Base-by-base conservation (phyloP, 768 basidiomycete species). In the Fomitopsis serialis region DNA sequence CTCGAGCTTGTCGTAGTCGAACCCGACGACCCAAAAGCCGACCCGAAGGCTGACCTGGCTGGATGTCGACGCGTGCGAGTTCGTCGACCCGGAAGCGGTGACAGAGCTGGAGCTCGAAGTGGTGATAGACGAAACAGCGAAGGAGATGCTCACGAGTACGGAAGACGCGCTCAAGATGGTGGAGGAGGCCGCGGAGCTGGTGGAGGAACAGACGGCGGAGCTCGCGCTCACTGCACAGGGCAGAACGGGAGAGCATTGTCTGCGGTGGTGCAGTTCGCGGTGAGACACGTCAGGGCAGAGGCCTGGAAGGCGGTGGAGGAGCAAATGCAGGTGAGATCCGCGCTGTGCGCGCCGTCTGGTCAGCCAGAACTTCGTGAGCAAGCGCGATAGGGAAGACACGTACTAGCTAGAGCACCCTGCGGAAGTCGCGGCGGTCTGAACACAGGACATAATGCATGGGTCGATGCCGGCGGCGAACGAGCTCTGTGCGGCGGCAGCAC, bases 271-370 rank as follows among this genome's bases (percentile, higher is more conserved):
- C 77, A 79, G 45, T 59, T 68, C 0, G 56, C 15, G 17, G 22
- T 0, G 24, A 79, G 64, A 58, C 77, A 79, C 6, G 24, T 1
- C 0, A 1, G 8, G 2, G 71, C 71, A 2, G 62, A 61, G 4
- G 2, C 0, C 53, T 77, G 76, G 74, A 75, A 78, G 1, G 53
- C 37, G 1, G 49, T 10, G 49, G 66, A 72, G 4, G 67, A 60
- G 64, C 78, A 79, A 23, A 74, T 56, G 49, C 78, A 79, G 0
- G 52, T 0, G 19, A 73, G 48, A 35, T 49, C 24, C 48, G 36
- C 37, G 48, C 48, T 49, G 35, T 17, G 22, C 11, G 46, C 25
- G 27, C 11, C 29, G 29, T 11, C 29, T 3, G 25, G 37, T 40
- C 32, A 48, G 25, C 19, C 29, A 48, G n/a, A 5, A 4, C 6